These are phyloP conservation scores for Psilocybe subaeruginosa DNA, from an alignment of 768 basidiomycete species.

Conservation along the genomic window DNA sequence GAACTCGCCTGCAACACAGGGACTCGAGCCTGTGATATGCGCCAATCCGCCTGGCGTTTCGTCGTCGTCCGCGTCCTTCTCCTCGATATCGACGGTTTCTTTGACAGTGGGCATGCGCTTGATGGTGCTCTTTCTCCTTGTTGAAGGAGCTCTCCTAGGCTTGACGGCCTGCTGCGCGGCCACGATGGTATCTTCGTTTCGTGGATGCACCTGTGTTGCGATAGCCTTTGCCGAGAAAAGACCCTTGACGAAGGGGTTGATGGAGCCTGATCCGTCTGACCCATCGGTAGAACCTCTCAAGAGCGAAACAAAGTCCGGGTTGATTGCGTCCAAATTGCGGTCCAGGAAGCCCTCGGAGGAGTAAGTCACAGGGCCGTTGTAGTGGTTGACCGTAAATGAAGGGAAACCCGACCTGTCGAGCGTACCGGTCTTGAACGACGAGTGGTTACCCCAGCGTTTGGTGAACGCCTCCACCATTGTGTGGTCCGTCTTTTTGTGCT, in stretches of 20 bases:
- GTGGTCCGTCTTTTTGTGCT: slow-evolving; percentile 88
- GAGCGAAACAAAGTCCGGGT: slow-evolving; percentile 91
- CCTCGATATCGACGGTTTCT: slow-evolving; percentile 47
- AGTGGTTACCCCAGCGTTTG: slow-evolving; percentile 94
- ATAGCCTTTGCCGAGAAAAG: slow-evolving; percentile 89
- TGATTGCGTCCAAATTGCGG: slow-evolving; percentile 85
- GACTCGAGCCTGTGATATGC: slow-evolving; percentile 33
- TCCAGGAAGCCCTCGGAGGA: slow-evolving; percentile 90
- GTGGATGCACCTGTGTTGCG: slow-evolving; percentile 89
- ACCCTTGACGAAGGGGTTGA: slow-evolving; percentile 90
- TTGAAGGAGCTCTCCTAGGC: slow-evolving; percentile 93
- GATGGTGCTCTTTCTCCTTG: slow-evolving; percentile 75
- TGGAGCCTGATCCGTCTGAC: slow-evolving; percentile 74
- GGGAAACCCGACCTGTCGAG: slow-evolving; percentile 79
- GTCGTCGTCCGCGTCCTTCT: slow-evolving; percentile 57
- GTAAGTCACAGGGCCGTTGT: slow-evolving; percentile 89
- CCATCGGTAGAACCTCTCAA: slow-evolving; percentile 70
- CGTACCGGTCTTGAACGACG: slow-evolving; percentile 83
- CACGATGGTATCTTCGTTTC: slow-evolving; percentile 94
- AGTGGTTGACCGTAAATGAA: slow-evolving; percentile 92
- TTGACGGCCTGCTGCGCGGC: slow-evolving; percentile 92
- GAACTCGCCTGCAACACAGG: slow-evolving; percentile 91
- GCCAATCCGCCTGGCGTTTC: slow-evolving; percentile 41
- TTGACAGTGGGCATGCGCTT: slow-evolving; percentile 61
- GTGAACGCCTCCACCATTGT: slow-evolving; percentile 94